These are phyloP conservation scores for Apiotrichum siamense DNA, from an alignment of 1,284 basidiomycete species.

Conservation along the genomic window DNA sequence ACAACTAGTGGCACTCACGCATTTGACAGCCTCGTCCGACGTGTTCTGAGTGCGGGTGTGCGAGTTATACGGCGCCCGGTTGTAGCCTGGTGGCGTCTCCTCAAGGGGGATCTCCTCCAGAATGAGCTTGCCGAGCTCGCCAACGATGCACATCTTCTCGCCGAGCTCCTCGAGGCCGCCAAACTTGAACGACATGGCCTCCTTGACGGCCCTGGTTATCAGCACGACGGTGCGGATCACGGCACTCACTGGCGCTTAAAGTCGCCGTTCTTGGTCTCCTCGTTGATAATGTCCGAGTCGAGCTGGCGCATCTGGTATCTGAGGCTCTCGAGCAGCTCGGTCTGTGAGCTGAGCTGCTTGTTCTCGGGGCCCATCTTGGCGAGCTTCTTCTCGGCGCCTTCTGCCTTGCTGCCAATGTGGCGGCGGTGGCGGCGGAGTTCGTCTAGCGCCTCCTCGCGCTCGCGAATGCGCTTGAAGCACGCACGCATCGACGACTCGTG, in stretches of 20 bases:
- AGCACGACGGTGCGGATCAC: neutral
- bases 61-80: slow-evolving; percentile 63
- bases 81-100: slow-evolving; percentile 70
- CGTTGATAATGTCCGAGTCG: slow-evolving; percentile 75
- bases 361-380: slow-evolving; percentile 86
- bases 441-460: slow-evolving; percentile 76
- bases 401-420: slow-evolving; percentile 64
- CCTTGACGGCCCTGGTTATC: slow-evolving; percentile 46
- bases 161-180: slow-evolving; percentile 79
- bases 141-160: slow-evolving; percentile 79
- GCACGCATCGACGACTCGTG: slow-evolving; percentile 68
- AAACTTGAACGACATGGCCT: slow-evolving; percentile 79
- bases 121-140: slow-evolving; percentile 71
- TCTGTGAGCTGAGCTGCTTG: slow-evolving; percentile 74
- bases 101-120: slow-evolving; percentile 76
- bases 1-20: no score
- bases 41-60: slow-evolving; percentile 58
- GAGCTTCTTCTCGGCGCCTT: slow-evolving; percentile 82
- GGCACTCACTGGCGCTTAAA: slow-evolving; percentile 61
- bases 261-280: slow-evolving; percentile 76
- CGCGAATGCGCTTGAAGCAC: slow-evolving; percentile 57
- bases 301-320: slow-evolving; percentile 70
- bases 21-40: slow-evolving; percentile 59
- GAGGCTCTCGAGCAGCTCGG: slow-evolving; percentile 65
- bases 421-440: slow-evolving; percentile 67